phyloP scores from a whole-genome alignment of 306 rosid genomes.

The Psophocarpus tetragonolobus region DNA sequence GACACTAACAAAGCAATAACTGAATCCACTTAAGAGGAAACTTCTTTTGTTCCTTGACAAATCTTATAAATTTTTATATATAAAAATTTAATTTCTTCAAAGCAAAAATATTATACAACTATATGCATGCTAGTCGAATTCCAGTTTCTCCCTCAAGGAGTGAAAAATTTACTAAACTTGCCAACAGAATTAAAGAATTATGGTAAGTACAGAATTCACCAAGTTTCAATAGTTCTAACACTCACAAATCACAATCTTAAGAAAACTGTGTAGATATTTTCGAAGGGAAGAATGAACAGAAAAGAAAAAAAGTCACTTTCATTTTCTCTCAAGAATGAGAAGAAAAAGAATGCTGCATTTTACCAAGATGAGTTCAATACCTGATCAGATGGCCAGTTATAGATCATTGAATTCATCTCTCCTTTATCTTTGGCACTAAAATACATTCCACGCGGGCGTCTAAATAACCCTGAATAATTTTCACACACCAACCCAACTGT shows the following conservation, averaged over 20 bases:
- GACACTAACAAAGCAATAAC: conserved; percentile 1
- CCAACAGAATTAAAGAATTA: not conserved
- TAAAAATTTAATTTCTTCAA: not conserved
- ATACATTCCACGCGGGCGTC: conserved; percentile 96
- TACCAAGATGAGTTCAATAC: conserved; percentile 39
- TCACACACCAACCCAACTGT: conserved; percentile 88
- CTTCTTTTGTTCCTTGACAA: conserved; percentile 6
- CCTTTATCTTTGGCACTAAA: conserved; percentile 93
- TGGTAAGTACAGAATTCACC: not conserved
- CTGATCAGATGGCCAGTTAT: conserved; percentile 81
- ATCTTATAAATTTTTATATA: not conserved
- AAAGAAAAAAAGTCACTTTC: not conserved
- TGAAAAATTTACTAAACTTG: not conserved
- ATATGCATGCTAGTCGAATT: not conserved
- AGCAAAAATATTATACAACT: not conserved
- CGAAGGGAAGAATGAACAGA: not conserved
- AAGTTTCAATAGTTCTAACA: not conserved
- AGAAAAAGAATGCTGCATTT: conserved; percentile 9
- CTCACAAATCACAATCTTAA: conserved; percentile 1
- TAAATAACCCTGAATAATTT: conserved; percentile 82
- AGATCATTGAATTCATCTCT: conserved; percentile 97
- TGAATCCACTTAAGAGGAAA: not conserved
- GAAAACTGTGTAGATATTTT: not conserved
- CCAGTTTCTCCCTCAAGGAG: not conserved
- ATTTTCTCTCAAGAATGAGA: not conserved